A percentile compares a stretch with the other conserved stretches of the same genome.
Evolutionary conservation across 106 monocot species (phyloP).

Genomic region (Platanthera zijinensis): DNA sequence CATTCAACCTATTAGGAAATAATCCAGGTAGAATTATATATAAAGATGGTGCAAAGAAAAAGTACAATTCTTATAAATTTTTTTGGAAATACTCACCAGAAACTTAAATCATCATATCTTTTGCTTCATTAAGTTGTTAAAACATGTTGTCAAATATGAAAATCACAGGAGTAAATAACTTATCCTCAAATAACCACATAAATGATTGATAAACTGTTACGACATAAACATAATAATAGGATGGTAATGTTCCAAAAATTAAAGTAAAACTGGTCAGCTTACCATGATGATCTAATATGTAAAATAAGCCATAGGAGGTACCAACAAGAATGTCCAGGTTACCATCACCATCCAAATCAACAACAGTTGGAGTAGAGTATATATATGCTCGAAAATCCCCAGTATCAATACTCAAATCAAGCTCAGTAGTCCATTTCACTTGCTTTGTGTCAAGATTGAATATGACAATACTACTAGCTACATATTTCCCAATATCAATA

Average conservation of each 20-base stretch:
- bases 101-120: not conserved
- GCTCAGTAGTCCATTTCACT: slow-evolving; percentile 86
- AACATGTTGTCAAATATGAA: not conserved
- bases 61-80: not conserved
- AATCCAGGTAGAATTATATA: not conserved
- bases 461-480: slow-evolving; percentile 84
- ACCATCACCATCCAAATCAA: slow-evolving; percentile 97
- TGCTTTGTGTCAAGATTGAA: slow-evolving; percentile 95
- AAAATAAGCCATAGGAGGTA: slow-evolving; percentile 77
- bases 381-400: slow-evolving; percentile 71
- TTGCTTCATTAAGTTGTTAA: not conserved
- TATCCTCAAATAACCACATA: not conserved
- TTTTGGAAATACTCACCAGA: not conserved
- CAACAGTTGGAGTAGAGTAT: slow-evolving; percentile 86
- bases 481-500: slow-evolving; percentile 84
- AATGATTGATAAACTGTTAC: too few relatives aligned
- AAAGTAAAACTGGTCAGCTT: slow-evolving; percentile 12
- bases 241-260: not conserved
- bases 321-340: slow-evolving; percentile 96
- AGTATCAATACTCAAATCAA: slow-evolving; percentile 73
- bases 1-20: not conserved
- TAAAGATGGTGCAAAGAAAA: not conserved
- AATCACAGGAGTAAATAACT: not conserved
- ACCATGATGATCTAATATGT: slow-evolving; percentile 92
- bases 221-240: not conserved